Conservation (phyloP, 106 monocot species). For the Acanthochlamys bracteata region DNA sequence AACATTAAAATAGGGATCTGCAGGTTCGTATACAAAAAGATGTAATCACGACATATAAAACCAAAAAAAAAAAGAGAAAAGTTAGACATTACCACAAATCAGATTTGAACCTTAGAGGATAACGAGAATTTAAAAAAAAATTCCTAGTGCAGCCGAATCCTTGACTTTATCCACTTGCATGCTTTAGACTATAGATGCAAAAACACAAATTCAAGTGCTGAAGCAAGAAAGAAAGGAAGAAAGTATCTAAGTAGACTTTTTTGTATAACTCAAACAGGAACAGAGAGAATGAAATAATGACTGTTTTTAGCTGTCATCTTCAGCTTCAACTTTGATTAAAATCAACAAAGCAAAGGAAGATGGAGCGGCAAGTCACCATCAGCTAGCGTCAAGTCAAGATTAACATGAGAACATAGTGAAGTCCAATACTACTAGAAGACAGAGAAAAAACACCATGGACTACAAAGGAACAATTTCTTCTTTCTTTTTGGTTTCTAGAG, state of each 20-base stretch:
- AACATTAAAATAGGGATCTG: conserved; percentile 8
- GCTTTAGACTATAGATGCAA: too few relatives aligned
- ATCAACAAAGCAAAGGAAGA: neutral
- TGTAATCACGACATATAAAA: neutral
- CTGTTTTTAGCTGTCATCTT: neutral
- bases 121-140: too few relatives aligned
- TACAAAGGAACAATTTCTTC: neutral
- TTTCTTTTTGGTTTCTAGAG: neutral
- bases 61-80: neutral
- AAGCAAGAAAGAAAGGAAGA: too few relatives aligned
- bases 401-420: neutral
- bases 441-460: neutral
- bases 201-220: too few relatives aligned
- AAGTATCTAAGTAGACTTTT: too few relatives aligned
- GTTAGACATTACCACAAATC: neutral
- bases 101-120: neutral
- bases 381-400: neutral
- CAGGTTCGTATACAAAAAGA: neutral
- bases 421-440: neutral
- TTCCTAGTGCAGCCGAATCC: too few relatives aligned
- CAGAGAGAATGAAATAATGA: neutral
- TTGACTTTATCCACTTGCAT: too few relatives aligned
- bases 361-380: neutral
- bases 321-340: neutral
- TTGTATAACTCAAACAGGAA: neutral